Evolutionary conservation across 192 early-diverging fungal species (phyloP), one percentile per base, ranked within the genome.

Genomic region (Physocladia obscura): DNA sequence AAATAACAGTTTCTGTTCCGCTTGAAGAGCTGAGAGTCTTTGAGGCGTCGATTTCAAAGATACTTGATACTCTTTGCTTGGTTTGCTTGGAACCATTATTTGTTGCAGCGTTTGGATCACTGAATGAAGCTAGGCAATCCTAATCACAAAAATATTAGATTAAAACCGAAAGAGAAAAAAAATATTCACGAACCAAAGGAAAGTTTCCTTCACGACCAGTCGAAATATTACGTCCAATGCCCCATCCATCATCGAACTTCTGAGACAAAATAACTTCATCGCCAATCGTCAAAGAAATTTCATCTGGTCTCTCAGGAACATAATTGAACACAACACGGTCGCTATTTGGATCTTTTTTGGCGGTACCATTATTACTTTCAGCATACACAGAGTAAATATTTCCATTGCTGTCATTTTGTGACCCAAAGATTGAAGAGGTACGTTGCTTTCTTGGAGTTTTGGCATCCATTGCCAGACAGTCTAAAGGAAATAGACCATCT

Each of bases 141-240:
- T 44, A n/a, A 13, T 8, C n/a, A n/a, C n/a, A 44, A 44, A n/a
- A 13, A 13, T 44, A n/a, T 55, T 15, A 21, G 52, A 55, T 15
- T 21, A 13, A 55, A 55, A 0, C 26, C n/a, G 52, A 26, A 21
- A 55, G 24, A 13, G 47, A 29, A 52, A n/a, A 49, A 4, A 13
- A 26, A 8, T 13, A 21, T 44, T 36, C 11, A 31, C 51, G 56
- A 29, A 32, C 65, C 21, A 56, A 30, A 11, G 57, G 57, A 31
- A 59, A 59, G 57, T 59, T 59, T 30, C 57, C 57, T 59, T 59
- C 35, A 17, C 31, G 8, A 19, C 57, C 57, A 27, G 57, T 59
- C 22, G 29, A n/a, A 17, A 59, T 17, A 34, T 59, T 59, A n/a
- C 31, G n/a, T 30, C 57, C 57, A 31, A 35, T 35, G 24, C 22